Conservation (phyloP, 768 basidiomycete genomes). For the Phylloporus scabripes region DNA sequence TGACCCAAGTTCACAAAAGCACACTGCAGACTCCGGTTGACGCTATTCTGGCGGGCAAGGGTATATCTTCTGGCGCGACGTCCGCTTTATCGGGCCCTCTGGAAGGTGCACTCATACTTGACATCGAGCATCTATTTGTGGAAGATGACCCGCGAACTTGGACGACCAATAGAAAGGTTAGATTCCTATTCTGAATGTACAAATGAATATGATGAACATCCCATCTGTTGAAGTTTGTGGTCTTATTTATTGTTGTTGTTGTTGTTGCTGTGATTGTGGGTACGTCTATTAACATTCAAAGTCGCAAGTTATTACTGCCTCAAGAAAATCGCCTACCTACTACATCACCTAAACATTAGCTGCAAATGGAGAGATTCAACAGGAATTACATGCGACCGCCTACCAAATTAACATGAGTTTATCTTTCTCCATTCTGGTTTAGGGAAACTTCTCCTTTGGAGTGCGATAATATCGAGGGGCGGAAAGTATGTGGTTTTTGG, state of each 20-base stretch:
- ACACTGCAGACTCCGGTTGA: background rate
- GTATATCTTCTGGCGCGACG: background rate
- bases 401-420: slow-evolving; percentile 63
- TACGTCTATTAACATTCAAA: slow-evolving; percentile 25
- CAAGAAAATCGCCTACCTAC: background rate
- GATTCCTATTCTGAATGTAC: background rate
- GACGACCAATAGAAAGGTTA: slow-evolving; percentile 53
- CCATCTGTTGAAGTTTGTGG: slow-evolving; percentile 10
- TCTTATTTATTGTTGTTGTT: slow-evolving; percentile 21
- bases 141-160: slow-evolving; percentile 60
- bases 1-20: slow-evolving; percentile 4
- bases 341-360: slow-evolving; percentile 35
- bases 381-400: slow-evolving; percentile 54
- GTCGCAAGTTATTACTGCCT: slow-evolving; percentile 16
- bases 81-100: background rate
- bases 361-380: slow-evolving; percentile 59
- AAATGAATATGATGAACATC: background rate
- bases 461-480: slow-evolving; percentile 54
- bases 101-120: slow-evolving; percentile 11
- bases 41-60: background rate
- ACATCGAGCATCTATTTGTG: slow-evolving; percentile 41
- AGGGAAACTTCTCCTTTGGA: slow-evolving; percentile 49
- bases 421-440: slow-evolving; percentile 66
- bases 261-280: slow-evolving; percentile 29
- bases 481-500: slow-evolving; percentile 44